These are phyloP conservation scores for Lipomyces lipofer DNA, from an alignment of 805 yeast species.

Conservation along the genomic window DNA sequence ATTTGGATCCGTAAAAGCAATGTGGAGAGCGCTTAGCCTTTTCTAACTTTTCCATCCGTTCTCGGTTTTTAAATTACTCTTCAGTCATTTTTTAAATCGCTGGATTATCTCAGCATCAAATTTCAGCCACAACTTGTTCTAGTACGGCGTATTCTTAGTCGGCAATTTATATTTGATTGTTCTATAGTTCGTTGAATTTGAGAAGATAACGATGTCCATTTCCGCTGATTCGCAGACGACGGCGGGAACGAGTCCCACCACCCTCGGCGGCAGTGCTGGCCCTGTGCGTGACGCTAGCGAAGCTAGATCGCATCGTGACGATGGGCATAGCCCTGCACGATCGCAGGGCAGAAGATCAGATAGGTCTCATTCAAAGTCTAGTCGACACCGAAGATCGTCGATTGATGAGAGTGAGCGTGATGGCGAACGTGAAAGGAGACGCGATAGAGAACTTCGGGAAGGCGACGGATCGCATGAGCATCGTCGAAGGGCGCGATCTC, in stretches of 20 bases:
- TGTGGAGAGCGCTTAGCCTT: no score
- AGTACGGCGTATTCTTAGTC: background rate
- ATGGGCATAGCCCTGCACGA: conserved; percentile 2
- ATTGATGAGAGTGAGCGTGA: no score
- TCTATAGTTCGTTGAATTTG: background rate
- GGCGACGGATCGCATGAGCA: conserved; percentile 20
- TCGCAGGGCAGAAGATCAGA: conserved; percentile 7
- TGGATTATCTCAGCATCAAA: no score
- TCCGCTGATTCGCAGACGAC: background rate
- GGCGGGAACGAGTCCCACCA: background rate
- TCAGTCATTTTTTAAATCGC: no score
- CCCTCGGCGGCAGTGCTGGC: no score
- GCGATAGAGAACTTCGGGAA: conserved; percentile 5
- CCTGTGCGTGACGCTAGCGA: no score
- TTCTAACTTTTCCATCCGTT: no score
- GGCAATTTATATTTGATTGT: background rate
- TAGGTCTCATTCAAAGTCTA: conserved; percentile 15
- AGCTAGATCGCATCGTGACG: no score
- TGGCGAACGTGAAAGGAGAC: conserved; percentile 7
- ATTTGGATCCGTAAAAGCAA: no score
- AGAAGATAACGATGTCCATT: background rate
- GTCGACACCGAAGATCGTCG: conserved; percentile 10
- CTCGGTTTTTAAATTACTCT: no score
- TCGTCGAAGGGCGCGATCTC: conserved; percentile 16
- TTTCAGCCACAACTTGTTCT: no score